Conservation (phyloP, 202 grass and related monocot genomes). For the Panicum hallii region DNA sequence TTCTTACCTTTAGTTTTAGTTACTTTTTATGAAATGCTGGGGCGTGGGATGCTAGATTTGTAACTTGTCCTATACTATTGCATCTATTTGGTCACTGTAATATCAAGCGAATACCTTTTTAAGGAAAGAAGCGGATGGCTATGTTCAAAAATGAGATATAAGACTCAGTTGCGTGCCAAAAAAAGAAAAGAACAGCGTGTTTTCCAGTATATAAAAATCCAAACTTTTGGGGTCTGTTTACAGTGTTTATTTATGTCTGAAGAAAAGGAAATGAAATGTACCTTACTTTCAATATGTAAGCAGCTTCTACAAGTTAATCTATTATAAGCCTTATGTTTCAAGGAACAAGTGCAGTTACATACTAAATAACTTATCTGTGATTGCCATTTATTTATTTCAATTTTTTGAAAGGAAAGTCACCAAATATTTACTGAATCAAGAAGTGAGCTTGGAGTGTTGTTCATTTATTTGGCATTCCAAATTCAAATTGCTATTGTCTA, state of each 20-base stretch:
- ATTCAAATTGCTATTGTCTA: conserved; percentile 12
- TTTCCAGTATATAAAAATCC: neutral
- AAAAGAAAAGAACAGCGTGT: neutral
- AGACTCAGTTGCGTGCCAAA: neutral
- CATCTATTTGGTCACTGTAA: neutral
- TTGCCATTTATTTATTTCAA: neutral
- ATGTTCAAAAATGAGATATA: neutral
- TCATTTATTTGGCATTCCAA: conserved; percentile 6
- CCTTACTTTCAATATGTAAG: conserved; percentile 8
- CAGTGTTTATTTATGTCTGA: neutral
- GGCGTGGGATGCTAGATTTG: conserved; percentile 10
- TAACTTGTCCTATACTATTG: conserved; percentile 11
- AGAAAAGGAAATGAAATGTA: neutral
- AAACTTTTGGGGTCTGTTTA: neutral
- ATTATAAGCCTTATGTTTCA: conserved; percentile 1
- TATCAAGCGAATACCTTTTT: conserved; percentile 1
- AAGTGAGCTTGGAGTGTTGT: conserved; percentile 25
- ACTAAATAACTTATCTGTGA: neutral
- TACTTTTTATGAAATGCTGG: neutral
- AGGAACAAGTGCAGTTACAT: neutral
- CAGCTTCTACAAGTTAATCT: neutral
- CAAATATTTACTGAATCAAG: neutral
- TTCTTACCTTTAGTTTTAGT: conserved; percentile 14
- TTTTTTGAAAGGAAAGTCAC: neutral
- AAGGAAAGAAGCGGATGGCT: neutral